Evolutionary conservation across 140 eudicot species (phyloP), one percentile per base, ranked within the genome.

Genomic region (Cichorium intybus): DNA sequence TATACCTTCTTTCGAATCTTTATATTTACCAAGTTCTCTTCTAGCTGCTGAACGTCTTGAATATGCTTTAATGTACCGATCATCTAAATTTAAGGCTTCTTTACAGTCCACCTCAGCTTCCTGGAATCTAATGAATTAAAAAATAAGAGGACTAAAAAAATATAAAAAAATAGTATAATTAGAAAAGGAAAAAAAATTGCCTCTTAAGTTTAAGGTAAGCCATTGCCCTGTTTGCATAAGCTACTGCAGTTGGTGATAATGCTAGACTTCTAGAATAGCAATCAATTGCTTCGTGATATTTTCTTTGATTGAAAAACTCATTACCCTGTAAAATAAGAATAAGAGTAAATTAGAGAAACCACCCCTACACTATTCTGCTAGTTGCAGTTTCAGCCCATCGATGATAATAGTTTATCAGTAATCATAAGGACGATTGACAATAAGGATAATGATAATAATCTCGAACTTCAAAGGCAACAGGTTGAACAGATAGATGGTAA

Each of bases 181-280:
- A n/a, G n/a, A n/a, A n/a, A n/a, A n/a, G n/a, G 28, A 55, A 66
- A 29, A 23, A 48, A 71, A 17, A 33, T 62, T 72, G 75, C 97
- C 98, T 87, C 69, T n/a, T n/a, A n/a, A n/a, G n/a, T n/a, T n/a
- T n/a, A n/a, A n/a, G n/a, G n/a, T n/a, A n/a, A n/a, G n/a, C n/a
- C n/a, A n/a, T n/a, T n/a, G n/a, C n/a, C n/a, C n/a, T n/a, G n/a
- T n/a, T n/a, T n/a, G n/a, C n/a, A n/a, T n/a, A n/a, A n/a, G n/a
- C n/a, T n/a, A n/a, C n/a, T n/a, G n/a, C n/a, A n/a, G n/a, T n/a
- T n/a, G 98, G 98, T 27, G 95, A 92, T 22, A 92, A 50, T 20
- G 96, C 98, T 71, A 92, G 85, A 80, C 98, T 92, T 77, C 96
- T 82, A 53, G 96, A 87, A 64, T 92, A 92, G 74, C 98, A 92